These are phyloP conservation scores for Toxoplasma gondii DNA, from an alignment of 169 alveolate genomes.

Conservation along the genomic window DNA sequence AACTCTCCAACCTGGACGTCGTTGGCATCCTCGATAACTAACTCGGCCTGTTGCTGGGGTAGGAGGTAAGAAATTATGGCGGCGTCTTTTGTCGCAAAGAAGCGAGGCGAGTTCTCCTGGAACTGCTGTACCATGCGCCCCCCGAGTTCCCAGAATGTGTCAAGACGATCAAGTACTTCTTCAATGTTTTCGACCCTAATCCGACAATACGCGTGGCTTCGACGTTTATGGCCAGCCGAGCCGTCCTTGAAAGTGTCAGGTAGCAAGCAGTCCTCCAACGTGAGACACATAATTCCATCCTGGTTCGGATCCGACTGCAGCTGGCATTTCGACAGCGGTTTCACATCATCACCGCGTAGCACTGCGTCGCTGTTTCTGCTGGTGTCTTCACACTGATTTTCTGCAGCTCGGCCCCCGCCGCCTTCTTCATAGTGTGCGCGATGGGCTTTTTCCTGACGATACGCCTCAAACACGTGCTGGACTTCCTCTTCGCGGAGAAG, in stretches of 20 bases:
- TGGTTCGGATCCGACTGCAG: too few species aligned
- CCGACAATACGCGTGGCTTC: neutral
- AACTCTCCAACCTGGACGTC: constrained; percentile 28
- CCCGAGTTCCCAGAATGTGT: constrained; percentile 17
- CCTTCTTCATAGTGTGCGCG: neutral
- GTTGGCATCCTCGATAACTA: neutral
- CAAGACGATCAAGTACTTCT: neutral
- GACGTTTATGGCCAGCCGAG: neutral
- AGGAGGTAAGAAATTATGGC: neutral
- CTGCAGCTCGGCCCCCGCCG: neutral
- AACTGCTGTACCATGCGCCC: constrained; percentile 1
- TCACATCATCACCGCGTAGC: too few species aligned
- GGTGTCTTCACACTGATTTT: too few species aligned
- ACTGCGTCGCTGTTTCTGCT: too few species aligned
- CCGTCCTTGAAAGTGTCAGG: neutral
- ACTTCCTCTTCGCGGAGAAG: constrained; percentile 36
- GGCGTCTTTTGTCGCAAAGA: neutral
- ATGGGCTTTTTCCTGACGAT: neutral
- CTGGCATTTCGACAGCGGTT: too few species aligned
- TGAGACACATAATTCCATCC: too few species aligned
- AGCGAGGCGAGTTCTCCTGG: neutral
- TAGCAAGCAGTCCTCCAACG: too few species aligned
- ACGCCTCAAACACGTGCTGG: constrained; percentile 32
- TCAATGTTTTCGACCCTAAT: neutral
- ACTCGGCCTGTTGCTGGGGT: neutral